These are phyloP conservation scores for Epichloe gansuensis DNA, from an alignment of 2,329 filamentous ascomycete species.

Conservation along the genomic window DNA sequence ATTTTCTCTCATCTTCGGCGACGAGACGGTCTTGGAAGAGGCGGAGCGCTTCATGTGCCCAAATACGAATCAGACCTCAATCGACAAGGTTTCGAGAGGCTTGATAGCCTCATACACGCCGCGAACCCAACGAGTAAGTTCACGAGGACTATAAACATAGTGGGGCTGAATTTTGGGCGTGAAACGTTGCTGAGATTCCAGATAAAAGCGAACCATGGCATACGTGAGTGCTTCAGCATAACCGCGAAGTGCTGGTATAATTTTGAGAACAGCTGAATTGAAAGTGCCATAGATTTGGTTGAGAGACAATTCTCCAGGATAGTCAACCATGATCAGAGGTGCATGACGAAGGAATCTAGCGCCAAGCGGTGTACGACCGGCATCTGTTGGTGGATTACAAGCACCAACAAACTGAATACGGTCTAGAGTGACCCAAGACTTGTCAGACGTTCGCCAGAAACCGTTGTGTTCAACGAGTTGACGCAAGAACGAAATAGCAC, in stretches of 20 bases:
- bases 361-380: conserved; percentile 87
- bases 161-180: conserved; percentile 95
- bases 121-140: conserved; percentile 93
- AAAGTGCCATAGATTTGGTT: conserved; percentile 98
- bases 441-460: conserved; percentile 96
- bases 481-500: conserved; percentile 91
- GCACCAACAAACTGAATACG: conserved; percentile 98
- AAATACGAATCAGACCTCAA: conserved; percentile 91
- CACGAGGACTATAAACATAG: conserved; percentile 98
- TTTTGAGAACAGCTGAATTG: conserved; percentile 91
- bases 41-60: conserved; percentile 92
- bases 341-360: conserved; percentile 90
- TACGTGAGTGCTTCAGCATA: conserved; percentile 90
- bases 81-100: conserved; percentile 72
- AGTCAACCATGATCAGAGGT: conserved; percentile 99
- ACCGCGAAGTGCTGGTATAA: conserved; percentile 85
- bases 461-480: conserved; percentile 98
- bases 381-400: conserved; percentile 96
- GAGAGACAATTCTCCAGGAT: conserved; percentile 88
- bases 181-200: conserved; percentile 88
- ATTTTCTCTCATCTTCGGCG: conserved; percentile 82
- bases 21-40: conserved; percentile 97
- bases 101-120: conserved; percentile 95
- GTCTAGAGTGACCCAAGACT: conserved; percentile 94
- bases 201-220: conserved; percentile 94